Base-by-base conservation (phyloP, 768 basidiomycete genomes). In the Lentinula lateritia region DNA sequence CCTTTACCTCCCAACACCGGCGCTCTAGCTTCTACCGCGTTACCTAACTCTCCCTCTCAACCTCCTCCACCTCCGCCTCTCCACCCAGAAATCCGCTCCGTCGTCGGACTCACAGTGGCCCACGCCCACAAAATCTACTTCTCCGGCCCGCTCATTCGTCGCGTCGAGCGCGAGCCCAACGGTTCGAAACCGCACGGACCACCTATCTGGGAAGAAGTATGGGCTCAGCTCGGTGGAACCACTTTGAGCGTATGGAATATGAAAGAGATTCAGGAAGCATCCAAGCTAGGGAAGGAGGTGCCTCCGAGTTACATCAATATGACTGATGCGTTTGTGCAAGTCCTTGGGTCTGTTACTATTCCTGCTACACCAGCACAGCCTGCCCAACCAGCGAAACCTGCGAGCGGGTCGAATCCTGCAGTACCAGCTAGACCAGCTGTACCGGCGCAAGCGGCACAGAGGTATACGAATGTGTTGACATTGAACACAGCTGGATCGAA, bases 401-500 rank as follows among this genome's bases (percentile, higher is more conserved):
- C 38, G 13, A 39, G 9, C 38, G 13, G 38, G 38, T 28, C 28
- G 28, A 32, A 23, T 12, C 50, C 50, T 20, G 50, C 50, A 23
- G 28, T 23, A 28, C 50, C 50, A 18, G 50, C 20, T 32, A 20
- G 28, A 50, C 50, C 28, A 32, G 50, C 83, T 6, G 80, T 82
- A 0, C 70, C 77, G 0, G 77, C 71, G 10, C 64, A 75, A 0
- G 84, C 88, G 1, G 66, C 80, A 0, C 81, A 83, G 68, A 83
- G 84, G 65, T 90, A 85, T 66, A 78, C 78, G 0, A 91, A 93
- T 69, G 89, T 98, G 57, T 82, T 98, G 61, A 92, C 93, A 0
- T 80, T 99, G 66, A 99, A 95, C 71, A 96, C 92, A 5, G 96
- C 95, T 0, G 96, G 96, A 20, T 88, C 88, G 35, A 98, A 98